A percentile compares a stretch with the other conserved stretches of the same genome.
Conservation (phyloP, 192 early-diverging fungal genomes). For the Globomyces pollinis-pini region DNA sequence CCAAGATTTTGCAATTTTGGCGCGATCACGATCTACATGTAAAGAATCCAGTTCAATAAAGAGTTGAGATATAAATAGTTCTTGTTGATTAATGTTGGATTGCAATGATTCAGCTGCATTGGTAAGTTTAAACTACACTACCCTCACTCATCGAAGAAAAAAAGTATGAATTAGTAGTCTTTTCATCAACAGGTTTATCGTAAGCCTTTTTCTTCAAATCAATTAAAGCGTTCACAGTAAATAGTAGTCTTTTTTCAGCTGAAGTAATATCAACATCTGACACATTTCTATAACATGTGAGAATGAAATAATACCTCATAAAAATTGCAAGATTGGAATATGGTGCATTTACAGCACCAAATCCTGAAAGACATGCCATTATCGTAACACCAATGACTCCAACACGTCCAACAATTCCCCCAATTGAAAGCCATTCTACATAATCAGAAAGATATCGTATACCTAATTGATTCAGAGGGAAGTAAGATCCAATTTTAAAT, state of each 20-base stretch:
- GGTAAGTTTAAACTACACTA: too few species aligned
- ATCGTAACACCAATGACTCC: conserved; percentile 86
- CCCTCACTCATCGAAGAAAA: background rate
- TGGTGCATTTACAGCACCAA: conserved; percentile 88
- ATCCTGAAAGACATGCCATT: conserved; percentile 89
- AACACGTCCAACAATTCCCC: conserved; percentile 56
- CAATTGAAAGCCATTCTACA: too few species aligned
- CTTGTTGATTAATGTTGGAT: too few species aligned
- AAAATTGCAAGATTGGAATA: conserved; percentile 80
- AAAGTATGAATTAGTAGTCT: background rate
- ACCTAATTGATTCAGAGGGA: background rate
- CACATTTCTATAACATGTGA: too few species aligned
- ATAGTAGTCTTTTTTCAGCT: conserved; percentile 61
- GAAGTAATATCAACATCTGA: conserved; percentile 38
- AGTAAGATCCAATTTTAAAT: background rate
- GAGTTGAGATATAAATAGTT: conserved; percentile 24
- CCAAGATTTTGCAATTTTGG: background rate
- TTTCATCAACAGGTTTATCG: background rate
- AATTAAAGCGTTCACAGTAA: conserved; percentile 61
- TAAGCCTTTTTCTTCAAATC: conserved; percentile 53
- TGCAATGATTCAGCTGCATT: too few species aligned
- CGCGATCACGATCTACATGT: background rate
- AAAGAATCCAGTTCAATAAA: conserved; percentile 66
- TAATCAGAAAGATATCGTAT: too few species aligned
- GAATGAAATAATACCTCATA: too few species aligned